Percentiles rank a stretch among this genome's conserved stretches.
Conservation (phyloP, 805 yeast genomes). For the Hanseniaspora jakobsenii region DNA sequence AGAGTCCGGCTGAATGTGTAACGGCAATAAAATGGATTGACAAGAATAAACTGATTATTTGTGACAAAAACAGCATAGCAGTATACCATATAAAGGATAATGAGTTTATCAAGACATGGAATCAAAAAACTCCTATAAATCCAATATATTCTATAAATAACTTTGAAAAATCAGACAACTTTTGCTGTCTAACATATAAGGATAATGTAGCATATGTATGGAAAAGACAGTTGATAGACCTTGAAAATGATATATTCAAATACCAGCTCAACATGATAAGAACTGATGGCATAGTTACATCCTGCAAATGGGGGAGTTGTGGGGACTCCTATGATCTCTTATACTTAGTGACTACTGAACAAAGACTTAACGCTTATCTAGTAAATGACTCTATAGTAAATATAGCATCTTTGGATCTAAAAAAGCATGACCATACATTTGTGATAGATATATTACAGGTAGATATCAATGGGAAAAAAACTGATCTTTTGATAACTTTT, state of each 20-base stretch:
- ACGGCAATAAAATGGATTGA: conserved; percentile 1
- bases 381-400: background rate
- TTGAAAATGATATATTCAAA: conserved; percentile 1
- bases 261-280: background rate
- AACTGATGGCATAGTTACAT: background rate
- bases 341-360: background rate
- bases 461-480: background rate
- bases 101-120: conserved; percentile 1
- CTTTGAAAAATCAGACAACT: background rate
- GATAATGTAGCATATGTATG: conserved; percentile 7
- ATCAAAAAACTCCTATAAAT: background rate
- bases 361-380: background rate
- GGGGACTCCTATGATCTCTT: background rate
- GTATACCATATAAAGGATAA: background rate
- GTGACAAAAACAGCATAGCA: background rate
- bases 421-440: background rate
- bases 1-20: too few species aligned
- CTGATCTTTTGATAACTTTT: background rate
- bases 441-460: background rate
- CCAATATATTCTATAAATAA: conserved; percentile 2
- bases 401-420: background rate
- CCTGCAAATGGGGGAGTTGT: background rate
- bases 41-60: background rate
- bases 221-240: conserved; percentile 8
- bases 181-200: conserved; percentile 3